Conservation (phyloP, 345 rosid species). For the Cardamine chenopodiifolia region DNA sequence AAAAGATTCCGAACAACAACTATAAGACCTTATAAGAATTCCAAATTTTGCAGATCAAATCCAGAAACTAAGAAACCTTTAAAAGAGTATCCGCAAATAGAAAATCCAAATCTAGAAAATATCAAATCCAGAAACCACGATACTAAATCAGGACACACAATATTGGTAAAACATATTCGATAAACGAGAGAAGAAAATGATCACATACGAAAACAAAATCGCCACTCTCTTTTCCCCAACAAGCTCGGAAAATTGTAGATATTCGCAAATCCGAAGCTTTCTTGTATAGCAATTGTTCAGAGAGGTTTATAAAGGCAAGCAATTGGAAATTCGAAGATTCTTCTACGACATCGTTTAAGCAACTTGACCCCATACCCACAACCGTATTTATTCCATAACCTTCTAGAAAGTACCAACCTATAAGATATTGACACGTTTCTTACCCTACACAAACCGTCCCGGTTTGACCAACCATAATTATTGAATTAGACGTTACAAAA, state of each 20-base stretch:
- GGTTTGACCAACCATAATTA: constrained; percentile 17
- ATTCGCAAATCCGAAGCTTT: constrained; percentile 7
- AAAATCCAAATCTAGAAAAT: constrained; percentile 3
- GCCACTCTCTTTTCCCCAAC: constrained; percentile 3
- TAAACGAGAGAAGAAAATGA: neutral
- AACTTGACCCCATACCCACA: neutral
- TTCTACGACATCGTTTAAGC: constrained; percentile 17
- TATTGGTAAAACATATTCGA: neutral
- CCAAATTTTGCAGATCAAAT: neutral
- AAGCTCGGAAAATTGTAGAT: constrained; percentile 16
- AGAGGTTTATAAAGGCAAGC: constrained; percentile 35
- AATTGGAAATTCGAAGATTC: constrained; percentile 11
- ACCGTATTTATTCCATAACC: constrained; percentile 26
- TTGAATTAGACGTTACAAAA: neutral
- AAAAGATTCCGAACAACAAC: neutral
- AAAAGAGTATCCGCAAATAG: neutral
- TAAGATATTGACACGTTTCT: constrained; percentile 44
- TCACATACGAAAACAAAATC: constrained; percentile 32
- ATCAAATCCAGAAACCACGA: constrained; percentile 1
- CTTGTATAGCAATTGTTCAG: constrained; percentile 9
- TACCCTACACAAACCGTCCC: neutral
- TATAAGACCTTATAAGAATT: neutral
- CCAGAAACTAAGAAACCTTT: neutral
- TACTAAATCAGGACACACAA: constrained; percentile 17
- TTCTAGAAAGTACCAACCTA: constrained; percentile 53